Conservation (phyloP, 2,329 filamentous ascomycete genomes). For the Tolypocladium endophyticum region DNA sequence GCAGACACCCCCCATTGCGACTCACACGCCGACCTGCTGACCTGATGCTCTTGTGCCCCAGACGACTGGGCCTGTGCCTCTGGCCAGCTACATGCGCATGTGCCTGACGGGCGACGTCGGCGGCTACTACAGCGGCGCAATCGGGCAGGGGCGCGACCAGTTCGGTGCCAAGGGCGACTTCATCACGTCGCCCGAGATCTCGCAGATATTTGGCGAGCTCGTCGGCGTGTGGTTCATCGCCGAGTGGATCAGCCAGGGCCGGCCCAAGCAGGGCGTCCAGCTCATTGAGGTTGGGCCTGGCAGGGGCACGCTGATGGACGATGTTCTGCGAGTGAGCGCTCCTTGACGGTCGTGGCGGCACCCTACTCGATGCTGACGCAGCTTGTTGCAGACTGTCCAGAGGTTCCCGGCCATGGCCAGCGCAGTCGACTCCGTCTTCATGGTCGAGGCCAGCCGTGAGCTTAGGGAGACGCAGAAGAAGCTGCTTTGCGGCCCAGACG, state of each 20-base stretch:
- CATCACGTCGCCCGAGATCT: constrained; percentile 94
- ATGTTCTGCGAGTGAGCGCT: constrained; percentile 71
- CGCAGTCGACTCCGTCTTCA: constrained; percentile 77
- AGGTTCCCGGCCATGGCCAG: constrained; percentile 70
- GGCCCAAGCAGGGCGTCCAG: constrained; percentile 62
- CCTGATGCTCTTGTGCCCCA: constrained; percentile 14
- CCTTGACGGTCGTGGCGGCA: too few species aligned
- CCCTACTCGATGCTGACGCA: constrained; percentile 3
- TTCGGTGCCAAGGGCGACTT: constrained; percentile 95
- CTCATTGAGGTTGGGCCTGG: constrained; percentile 92
- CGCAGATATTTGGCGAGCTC: constrained; percentile 91
- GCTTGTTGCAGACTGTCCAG: constrained; percentile 55
- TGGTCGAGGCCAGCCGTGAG: constrained; percentile 85
- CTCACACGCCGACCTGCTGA: background rate
- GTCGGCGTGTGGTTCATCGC: constrained; percentile 90
- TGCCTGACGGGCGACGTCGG: constrained; percentile 84
- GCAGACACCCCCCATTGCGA: background rate
- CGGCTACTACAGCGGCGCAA: constrained; percentile 82
- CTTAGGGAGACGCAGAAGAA: constrained; percentile 69
- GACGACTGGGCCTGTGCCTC: constrained; percentile 77
- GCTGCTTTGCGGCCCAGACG: constrained; percentile 65
- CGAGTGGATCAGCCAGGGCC: constrained; percentile 91
- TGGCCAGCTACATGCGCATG: constrained; percentile 97
- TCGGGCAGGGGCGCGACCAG: constrained; percentile 62
- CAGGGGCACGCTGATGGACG: constrained; percentile 91